A percentile compares a stretch with the other conserved stretches of the same genome.
Evolutionary conservation across 2,329 filamentous ascomycete species (phyloP).

Genomic region (Botrytis paeoniae): DNA sequence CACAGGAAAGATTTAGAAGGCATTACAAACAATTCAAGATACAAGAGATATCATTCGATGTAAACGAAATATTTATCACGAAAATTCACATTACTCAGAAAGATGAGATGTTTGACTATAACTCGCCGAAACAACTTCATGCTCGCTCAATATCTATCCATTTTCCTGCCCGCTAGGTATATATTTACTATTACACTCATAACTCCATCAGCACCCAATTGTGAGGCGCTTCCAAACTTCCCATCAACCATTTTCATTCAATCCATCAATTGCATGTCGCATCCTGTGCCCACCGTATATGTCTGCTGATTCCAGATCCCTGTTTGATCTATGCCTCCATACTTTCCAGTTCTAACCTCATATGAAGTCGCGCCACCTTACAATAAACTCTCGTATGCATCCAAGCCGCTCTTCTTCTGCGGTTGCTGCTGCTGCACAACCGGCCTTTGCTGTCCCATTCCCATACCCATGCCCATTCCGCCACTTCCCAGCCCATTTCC

Average conservation of each 20-base stretch:
- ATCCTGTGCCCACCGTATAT: not conserved
- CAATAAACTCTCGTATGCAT: constrained; percentile 55
- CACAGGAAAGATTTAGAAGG: not conserved
- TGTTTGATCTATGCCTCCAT: not conserved
- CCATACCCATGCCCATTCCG: constrained; percentile 23
- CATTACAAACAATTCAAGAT: not conserved
- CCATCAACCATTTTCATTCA: not conserved
- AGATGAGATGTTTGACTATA: not conserved
- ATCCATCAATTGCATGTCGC: not conserved
- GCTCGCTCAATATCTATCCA: not conserved
- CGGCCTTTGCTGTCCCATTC: constrained; percentile 22
- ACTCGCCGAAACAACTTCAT: not conserved
- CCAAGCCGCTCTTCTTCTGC: constrained; percentile 46
- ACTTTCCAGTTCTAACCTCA: not conserved
- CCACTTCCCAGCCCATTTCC: constrained; percentile 26
- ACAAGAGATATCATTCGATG: not conserved
- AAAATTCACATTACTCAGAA: not conserved
- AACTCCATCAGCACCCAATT: constrained; percentile 2
- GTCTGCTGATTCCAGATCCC: not conserved
- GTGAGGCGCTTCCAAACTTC: not conserved
- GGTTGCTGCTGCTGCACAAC: constrained; percentile 22
- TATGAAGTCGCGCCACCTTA: constrained; percentile 34
- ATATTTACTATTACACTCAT: not conserved
- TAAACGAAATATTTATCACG: not conserved
- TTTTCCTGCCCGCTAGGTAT: not conserved